Evolutionary conservation across 78 protist genomes (phyloP), one percentile per base, ranked within the genome.

Genomic region (Salpingoeca rosetta): DNA sequence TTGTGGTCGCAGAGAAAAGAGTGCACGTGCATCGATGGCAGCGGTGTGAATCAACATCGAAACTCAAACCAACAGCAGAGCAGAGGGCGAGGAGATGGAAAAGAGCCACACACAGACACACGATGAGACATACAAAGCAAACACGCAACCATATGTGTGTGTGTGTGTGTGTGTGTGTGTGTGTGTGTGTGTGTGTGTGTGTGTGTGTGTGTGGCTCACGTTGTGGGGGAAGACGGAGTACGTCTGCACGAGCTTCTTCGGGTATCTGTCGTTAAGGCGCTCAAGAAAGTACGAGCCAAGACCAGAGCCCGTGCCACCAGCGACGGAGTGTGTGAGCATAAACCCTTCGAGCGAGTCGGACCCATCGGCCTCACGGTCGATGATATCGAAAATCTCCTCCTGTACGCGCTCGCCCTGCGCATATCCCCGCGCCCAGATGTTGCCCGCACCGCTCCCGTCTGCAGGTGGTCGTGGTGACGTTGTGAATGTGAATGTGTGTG

Each of bases 271-370:
- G 77, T 92, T 94, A 12, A 98, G 86, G 28, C 75, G 22, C 88
- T 97, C 99, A 28, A 98, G 89, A 57, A 98, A 31, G 81, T 83
- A 92, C 12, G 97, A 91, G 17, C 99, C 99, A 90, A 97, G 72
- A 25, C 99, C 99, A 12, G 98, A 95, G 35, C 99, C 99, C 0
- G 99, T 98, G 2, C 99, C 99, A 26, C 99, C 99, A 26, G 98
- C 95, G 45, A 98, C 95, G 3, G 98, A 92, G 90, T 98, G 99
- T 36, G 91, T 45, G 85, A 98, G 82, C 43, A 92, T 74, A 82
- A 98, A 98, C 73, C 31, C 89, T 38, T 92, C 98, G 28, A 97
- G 81, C 24, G 90, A 45, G 84, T 96, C 99, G 84, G 94, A 80
- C 39, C 92, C 91, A n/a, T 97, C 99, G 0, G 99, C 99, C 83